Evolutionary conservation across 23 red algal genomes (phyloP).

Genomic region (Chondrus crispus): DNA sequence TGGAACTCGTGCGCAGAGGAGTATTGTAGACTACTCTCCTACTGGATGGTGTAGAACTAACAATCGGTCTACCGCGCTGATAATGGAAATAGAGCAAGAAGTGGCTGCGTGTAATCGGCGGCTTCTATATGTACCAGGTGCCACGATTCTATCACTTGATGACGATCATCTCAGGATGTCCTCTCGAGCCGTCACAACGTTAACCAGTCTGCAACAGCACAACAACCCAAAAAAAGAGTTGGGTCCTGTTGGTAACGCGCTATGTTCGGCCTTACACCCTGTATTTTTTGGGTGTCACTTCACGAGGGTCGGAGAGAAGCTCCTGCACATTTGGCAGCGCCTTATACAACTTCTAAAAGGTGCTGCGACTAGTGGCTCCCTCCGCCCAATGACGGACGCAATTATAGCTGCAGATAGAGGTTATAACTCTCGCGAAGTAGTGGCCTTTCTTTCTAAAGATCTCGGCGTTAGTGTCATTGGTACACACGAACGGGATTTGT

Average conservation of each 20-base stretch:
- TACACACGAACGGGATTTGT: background rate
- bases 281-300: background rate
- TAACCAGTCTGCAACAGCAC: background rate
- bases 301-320: background rate
- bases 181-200: background rate
- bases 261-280: background rate
- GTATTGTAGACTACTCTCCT: background rate
- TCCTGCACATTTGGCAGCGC: background rate
- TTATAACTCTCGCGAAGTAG: background rate
- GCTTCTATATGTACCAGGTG: background rate
- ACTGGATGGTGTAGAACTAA: background rate
- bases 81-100: slow-evolving; percentile 24
- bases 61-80: background rate
- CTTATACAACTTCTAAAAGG: background rate
- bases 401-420: slow-evolving; percentile 3
- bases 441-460: background rate
- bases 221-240: background rate
- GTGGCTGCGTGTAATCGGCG: background rate
- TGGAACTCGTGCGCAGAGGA: background rate
- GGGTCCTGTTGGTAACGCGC: background rate
- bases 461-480: background rate
- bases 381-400: background rate
- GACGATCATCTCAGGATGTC: background rate
- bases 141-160: background rate
- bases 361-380: background rate